Conservation (phyloP, 2,329 filamentous ascomycete species). For the Trichoderma koningii region DNA sequence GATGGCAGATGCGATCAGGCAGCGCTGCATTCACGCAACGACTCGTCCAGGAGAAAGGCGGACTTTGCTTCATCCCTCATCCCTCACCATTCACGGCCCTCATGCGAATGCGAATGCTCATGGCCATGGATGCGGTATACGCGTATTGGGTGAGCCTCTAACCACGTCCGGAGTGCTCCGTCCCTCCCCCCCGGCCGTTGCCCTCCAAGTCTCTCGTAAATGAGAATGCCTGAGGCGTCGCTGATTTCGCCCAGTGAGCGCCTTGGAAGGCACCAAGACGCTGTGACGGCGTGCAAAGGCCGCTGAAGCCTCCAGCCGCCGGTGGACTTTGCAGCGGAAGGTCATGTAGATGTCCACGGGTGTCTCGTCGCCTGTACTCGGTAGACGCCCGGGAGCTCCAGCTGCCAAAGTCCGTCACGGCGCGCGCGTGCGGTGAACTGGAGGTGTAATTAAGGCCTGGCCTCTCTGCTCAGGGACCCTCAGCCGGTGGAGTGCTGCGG, state of each 20-base stretch:
- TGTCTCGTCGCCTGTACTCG: not conserved
- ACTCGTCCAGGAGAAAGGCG: no score
- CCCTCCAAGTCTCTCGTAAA: not conserved
- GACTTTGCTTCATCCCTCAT: no score
- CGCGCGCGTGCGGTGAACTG: not conserved
- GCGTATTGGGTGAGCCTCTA: constrained; percentile 8
- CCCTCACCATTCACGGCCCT: no score
- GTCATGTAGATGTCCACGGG: not conserved
- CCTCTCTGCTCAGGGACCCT: not conserved
- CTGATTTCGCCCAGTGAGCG: constrained; percentile 12
- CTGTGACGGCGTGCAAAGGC: constrained; percentile 1
- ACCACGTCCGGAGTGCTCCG: constrained; percentile 19
- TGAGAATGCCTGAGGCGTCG: not conserved
- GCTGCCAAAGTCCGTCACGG: no score
- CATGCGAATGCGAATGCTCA: no score
- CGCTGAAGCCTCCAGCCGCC: not conserved
- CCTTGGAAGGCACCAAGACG: not conserved
- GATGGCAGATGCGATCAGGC: no score
- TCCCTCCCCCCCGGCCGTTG: not conserved
- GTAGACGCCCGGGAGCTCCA: not conserved
- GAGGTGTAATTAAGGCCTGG: constrained; percentile 17
- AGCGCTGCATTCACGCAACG: no score
- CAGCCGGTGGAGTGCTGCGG: constrained; percentile 19
- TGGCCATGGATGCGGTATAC: not conserved
- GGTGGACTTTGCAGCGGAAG: not conserved